Percentiles rank a stretch among this genome's conserved stretches.
These are phyloP conservation scores for Phytophthora constricta DNA, from an alignment of 352 stramenopile genomes.

Conservation along the genomic window DNA sequence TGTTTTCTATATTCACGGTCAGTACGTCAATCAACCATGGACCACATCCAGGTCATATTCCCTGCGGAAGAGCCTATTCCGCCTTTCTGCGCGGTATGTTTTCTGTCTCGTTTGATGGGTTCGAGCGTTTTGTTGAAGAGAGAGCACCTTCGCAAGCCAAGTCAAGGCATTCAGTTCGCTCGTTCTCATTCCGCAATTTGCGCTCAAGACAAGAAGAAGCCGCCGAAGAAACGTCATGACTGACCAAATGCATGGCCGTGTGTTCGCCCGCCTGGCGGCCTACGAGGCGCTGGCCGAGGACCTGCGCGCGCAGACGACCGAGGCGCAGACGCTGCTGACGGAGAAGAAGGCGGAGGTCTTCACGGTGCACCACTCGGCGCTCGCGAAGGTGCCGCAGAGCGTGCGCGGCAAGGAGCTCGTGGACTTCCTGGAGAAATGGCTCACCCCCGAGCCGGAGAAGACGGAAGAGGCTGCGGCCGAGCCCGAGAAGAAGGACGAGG, in stretches of 20 bases:
- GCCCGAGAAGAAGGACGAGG: slow-evolving; percentile 27
- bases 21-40: no score
- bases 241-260: slow-evolving; percentile 40
- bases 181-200: slow-evolving; percentile 43
- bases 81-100: not conserved
- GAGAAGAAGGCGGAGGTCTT: slow-evolving; percentile 53
- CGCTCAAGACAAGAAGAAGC: slow-evolving; percentile 26
- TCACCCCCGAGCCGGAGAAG: slow-evolving; percentile 37
- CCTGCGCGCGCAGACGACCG: slow-evolving; percentile 36
- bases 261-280: slow-evolving; percentile 31
- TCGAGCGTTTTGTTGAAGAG: slow-evolving; percentile 2
- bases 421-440: slow-evolving; percentile 52
- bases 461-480: slow-evolving; percentile 18
- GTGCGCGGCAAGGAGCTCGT: slow-evolving; percentile 54
- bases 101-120: not conserved
- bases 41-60: no score
- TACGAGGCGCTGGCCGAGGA: slow-evolving; percentile 37
- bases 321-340: slow-evolving; percentile 41
- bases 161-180: no score
- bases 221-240: slow-evolving; percentile 17
- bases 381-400: slow-evolving; percentile 51
- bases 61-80: not conserved
- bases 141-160: not conserved
- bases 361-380: slow-evolving; percentile 43
- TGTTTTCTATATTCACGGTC: no score